Base-by-base conservation (phyloP, 768 basidiomycete species). In the Tylopilus rubrobrunneus region DNA sequence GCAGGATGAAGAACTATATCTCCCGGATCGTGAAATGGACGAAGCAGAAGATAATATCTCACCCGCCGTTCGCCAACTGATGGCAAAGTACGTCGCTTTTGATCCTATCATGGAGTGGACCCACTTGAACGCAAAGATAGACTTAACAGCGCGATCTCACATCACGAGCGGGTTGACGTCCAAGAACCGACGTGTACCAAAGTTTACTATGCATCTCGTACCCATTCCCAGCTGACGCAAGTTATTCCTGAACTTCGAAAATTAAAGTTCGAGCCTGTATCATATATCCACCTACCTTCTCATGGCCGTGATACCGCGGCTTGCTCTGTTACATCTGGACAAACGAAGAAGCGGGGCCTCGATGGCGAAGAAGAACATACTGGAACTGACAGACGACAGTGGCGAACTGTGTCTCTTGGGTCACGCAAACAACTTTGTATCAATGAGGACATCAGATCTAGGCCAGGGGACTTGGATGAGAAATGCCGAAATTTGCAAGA, bases 171-270 rank as follows among this genome's bases (percentile, higher is more conserved):
- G 21, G 37, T 39, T 9, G 56, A 57, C 29, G 53, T 60, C 29
- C 73, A 73, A 43, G 85, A 85, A 53, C 77, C 78, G 15, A 77
- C 78, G 5, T 89, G 87, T 63, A 87, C 83, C 36, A 89, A 92
- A 76, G 86, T 98, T 56, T 97, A 84, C 68, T 97, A 95, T 64
- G 89, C 95, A 0, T 98, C 97, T 0, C 79, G 96, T 31, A 99
- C 96, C 1, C 96, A 99, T 71, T 95, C 95, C 2, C 96, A 99
- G 64, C 81, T 99, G 4, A 78, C 93, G 2, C 96, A 99, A 67
- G 78, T 98, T 4, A 76, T 94, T 17, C 86, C 88, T 4, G 97
- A 99, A 65, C 75, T 98, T 10, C 78, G 74, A 39, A 87, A 83
- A 61, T 80, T 96, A n/a, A 76, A 76, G 56, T 67, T 94, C 66